Evolutionary conservation across 257 asterid genomes (phyloP).

Genomic region (Solanum boliviense): DNA sequence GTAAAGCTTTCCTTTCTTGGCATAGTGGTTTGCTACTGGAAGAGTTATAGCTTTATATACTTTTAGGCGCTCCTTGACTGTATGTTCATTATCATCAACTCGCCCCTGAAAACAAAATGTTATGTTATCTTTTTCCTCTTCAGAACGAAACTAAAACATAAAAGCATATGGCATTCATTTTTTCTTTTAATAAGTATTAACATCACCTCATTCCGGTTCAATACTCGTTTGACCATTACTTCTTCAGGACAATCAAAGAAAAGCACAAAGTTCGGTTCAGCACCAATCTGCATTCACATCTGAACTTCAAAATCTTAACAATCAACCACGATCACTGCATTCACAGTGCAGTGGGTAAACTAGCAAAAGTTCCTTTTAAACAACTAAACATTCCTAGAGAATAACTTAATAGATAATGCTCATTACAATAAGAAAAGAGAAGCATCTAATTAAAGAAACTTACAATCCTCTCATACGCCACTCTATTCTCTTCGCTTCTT

Average conservation of each 20-base stretch:
- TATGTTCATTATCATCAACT: conserved; percentile 80
- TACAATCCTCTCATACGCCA: conserved; percentile 67
- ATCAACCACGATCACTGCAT: background rate
- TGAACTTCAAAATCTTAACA: background rate
- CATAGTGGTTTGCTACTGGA: conserved; percentile 79
- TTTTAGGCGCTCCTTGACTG: conserved; percentile 69
- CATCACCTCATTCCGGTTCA: conserved; percentile 73
- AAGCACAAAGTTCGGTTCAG: conserved; percentile 84
- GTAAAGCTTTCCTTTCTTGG: conserved; percentile 67
- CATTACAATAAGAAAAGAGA: conserved; percentile 2
- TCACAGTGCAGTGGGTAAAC: background rate
- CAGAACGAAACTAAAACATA: conserved; percentile 1
- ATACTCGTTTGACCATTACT: conserved; percentile 85
- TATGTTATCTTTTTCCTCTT: background rate
- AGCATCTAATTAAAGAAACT: conserved; percentile 23
- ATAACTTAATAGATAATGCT: background rate
- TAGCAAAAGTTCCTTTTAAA: background rate
- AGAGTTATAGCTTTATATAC: conserved; percentile 59
- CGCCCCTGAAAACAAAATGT: conserved; percentile 54
- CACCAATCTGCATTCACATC: conserved; percentile 53
- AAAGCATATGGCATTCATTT: background rate
- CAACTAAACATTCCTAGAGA: background rate
- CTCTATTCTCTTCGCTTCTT: conserved; percentile 89
- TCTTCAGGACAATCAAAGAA: conserved; percentile 90
- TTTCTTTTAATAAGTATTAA: background rate